Percentiles rank a stretch among this genome's conserved stretches.
Conservation (phyloP, 371 early-diverging fungal species). For the Mucor irregularis region DNA sequence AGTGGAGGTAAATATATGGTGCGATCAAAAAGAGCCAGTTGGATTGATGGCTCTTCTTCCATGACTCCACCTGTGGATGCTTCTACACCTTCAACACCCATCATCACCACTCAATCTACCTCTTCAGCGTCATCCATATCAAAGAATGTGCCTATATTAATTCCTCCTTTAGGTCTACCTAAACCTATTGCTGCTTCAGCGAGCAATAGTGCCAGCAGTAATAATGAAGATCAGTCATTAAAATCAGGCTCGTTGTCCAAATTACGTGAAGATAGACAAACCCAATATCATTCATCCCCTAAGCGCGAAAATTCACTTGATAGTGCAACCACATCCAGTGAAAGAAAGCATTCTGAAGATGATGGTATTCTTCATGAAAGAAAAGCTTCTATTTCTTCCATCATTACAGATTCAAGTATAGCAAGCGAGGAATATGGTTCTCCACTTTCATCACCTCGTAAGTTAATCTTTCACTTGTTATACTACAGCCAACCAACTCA, state of each 20-base stretch:
- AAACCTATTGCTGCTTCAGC: background rate
- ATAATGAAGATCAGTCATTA: constrained; percentile 12
- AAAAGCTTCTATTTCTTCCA: constrained; percentile 29
- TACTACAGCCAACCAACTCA: no score
- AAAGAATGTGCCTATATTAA: no score
- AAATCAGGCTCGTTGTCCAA: constrained; percentile 38
- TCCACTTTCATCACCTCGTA: constrained; percentile 27
- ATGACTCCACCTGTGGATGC: constrained; percentile 18
- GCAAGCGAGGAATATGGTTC: constrained; percentile 26
- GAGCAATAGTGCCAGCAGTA: background rate
- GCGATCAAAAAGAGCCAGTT: constrained; percentile 39
- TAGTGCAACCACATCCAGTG: constrained; percentile 6
- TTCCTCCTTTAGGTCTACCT: constrained; percentile 11
- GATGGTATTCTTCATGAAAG: constrained; percentile 25
- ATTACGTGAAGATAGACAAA: constrained; percentile 27
- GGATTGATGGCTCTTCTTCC: constrained; percentile 39
- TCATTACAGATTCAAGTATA: constrained; percentile 27
- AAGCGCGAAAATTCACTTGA: constrained; percentile 23
- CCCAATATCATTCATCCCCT: constrained; percentile 8
- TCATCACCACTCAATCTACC: background rate
- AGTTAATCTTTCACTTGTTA: background rate
- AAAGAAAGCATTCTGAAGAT: constrained; percentile 8
- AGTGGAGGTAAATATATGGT: constrained; percentile 43
- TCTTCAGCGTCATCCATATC: background rate
- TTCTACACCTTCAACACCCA: constrained; percentile 24